A percentile compares a stretch with the other conserved stretches of the same genome.
Evolutionary conservation across 768 basidiomycete species (phyloP).

Genomic region (Austroboletus eburneus): DNA sequence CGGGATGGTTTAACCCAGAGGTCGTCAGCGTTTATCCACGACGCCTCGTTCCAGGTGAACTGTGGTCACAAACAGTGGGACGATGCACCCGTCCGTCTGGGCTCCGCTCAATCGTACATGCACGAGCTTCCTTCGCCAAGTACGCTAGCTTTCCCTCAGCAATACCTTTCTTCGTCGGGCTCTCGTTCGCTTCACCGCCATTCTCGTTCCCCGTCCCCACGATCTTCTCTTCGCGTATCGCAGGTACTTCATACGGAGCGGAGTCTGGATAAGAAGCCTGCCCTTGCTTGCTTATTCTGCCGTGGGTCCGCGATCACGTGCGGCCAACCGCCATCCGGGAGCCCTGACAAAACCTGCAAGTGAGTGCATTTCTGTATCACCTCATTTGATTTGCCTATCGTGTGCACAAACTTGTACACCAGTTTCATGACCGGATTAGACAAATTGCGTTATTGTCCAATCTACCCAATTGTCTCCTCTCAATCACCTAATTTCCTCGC

Average conservation of each 20-base stretch:
- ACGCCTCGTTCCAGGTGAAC: conserved; percentile 5
- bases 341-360: conserved; percentile 61
- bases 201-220: conserved; percentile 27
- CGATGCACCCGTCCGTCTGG: conserved; percentile 1
- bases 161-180: conserved; percentile 8
- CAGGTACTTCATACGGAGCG: conserved; percentile 24
- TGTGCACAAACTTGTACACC: conserved; percentile 7
- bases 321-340: conserved; percentile 51
- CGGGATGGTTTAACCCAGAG: conserved; percentile 13
- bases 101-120: conserved; percentile 17
- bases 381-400: background rate
- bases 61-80: conserved; percentile 22
- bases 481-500: conserved; percentile 23
- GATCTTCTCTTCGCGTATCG: conserved; percentile 16
- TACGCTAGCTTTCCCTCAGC: conserved; percentile 9
- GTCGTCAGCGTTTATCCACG: conserved; percentile 14
- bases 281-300: conserved; percentile 62
- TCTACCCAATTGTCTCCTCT: conserved; percentile 11
- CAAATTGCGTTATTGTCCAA: background rate
- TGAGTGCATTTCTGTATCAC: conserved; percentile 33
- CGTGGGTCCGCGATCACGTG: conserved; percentile 68
- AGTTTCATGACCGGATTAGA: conserved; percentile 14
- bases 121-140: conserved; percentile 11
- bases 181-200: conserved; percentile 19
- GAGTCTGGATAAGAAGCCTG: conserved; percentile 48